Evolutionary conservation across 345 rosid species (phyloP), one percentile per base, ranked within the genome.

Genomic region (Salix purpurea): DNA sequence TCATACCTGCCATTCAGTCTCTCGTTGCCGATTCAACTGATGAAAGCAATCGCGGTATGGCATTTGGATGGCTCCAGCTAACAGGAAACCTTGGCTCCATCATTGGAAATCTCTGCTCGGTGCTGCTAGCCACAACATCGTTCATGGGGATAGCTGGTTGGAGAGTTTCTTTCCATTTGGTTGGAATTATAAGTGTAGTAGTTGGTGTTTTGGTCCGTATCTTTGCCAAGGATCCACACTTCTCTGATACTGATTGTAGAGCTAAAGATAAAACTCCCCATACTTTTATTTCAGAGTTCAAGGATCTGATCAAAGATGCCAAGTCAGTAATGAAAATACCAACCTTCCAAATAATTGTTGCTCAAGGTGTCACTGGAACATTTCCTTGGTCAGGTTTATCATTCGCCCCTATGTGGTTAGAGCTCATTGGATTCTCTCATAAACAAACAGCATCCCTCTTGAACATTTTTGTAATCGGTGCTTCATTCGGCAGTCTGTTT

Each of bases 41-140:
- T 39, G 97, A 94, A 5, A 81, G 83, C 86, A 90, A 90, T 81
- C 91, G 93, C 1, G 98, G 98, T 2, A 65, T 67, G 77, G 92
- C 98, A 0, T 92, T 94, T 44, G 96, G 98, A 72, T 94, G 97
- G 96, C 82, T 92, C 37, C 90, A 89, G 61, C 79, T 92, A 4
- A 88, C 93, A 0, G 86, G 85, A 71, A 88, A 82, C 78, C 1
- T 90, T 1, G 96, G 96, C 71, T 84, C 94, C 65, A 88, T 90
- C 42, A 69, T 90, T 2, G 96, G 97, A 21, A 79, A 84, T 28
- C 77, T 90, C 4, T 87, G 74, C 71, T 82, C 97, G 3, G 86
- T 92, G 3, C 85, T 88, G 69, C 74, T 90, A 9, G 93, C 97
- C n/a, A 86, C 97, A 36, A 87, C 80, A 40, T 83, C 92, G 18